Conservation (phyloP, 2,329 filamentous ascomycete species). For the Fusarium pseudocircinatum region DNA sequence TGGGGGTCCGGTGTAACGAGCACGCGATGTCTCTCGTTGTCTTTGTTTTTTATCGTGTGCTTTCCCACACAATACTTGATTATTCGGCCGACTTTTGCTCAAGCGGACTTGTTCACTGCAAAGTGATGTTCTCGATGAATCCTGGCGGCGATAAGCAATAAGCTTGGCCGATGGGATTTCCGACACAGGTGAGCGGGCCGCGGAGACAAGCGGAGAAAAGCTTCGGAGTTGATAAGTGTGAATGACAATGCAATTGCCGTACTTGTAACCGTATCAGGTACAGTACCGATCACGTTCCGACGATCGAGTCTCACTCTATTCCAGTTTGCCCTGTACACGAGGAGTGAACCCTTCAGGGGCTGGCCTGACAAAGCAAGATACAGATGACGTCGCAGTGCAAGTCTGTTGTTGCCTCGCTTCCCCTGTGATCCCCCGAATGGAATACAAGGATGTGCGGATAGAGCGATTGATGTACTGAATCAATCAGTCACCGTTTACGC, state of each 20-base stretch:
- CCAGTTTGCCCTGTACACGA: slow-evolving; percentile 8
- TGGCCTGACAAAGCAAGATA: slow-evolving; percentile 27
- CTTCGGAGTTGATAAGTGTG: slow-evolving; percentile 30
- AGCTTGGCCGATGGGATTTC: slow-evolving; percentile 29
- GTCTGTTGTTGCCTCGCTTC: slow-evolving; percentile 20
- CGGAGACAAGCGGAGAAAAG: slow-evolving; percentile 40
- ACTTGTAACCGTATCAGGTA: slow-evolving; percentile 25
- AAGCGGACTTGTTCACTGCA: background rate
- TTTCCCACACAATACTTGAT: slow-evolving; percentile 15
- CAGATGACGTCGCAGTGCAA: slow-evolving; percentile 32
- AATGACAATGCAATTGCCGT: slow-evolving; percentile 29
- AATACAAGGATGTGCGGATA: slow-evolving; percentile 5
- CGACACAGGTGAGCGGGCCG: slow-evolving; percentile 18
- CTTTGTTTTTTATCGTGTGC: slow-evolving; percentile 20
- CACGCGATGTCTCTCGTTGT: slow-evolving; percentile 34
- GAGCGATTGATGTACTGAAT: slow-evolving; percentile 7
- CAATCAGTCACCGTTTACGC: slow-evolving; percentile 15
- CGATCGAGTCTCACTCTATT: slow-evolving; percentile 28
- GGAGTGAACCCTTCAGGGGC: slow-evolving; percentile 32
- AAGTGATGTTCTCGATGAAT: background rate
- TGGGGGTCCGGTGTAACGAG: slow-evolving; percentile 17
- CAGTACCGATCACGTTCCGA: slow-evolving; percentile 7
- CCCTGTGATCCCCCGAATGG: slow-evolving; percentile 17
- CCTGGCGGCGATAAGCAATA: slow-evolving; percentile 16
- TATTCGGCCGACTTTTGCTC: background rate